Conservation (phyloP, 129 eudicot genomes). For the Artemisia argyi region DNA sequence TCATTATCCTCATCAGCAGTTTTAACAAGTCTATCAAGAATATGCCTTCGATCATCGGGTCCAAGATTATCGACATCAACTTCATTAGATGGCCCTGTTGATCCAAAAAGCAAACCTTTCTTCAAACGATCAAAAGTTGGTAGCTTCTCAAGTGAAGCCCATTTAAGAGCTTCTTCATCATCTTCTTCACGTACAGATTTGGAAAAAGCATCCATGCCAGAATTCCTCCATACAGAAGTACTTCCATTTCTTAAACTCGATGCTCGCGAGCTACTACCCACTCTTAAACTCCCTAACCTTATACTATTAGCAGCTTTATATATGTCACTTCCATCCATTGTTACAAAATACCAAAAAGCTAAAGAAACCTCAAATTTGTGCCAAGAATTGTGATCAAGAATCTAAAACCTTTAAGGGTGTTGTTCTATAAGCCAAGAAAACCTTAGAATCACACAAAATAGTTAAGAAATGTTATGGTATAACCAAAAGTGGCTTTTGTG, state of each 20-base stretch:
- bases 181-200: conserved; percentile 57
- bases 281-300: conserved; percentile 25
- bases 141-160: conserved; percentile 90
- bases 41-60: conserved; percentile 39
- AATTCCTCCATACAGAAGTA: conserved; percentile 48
- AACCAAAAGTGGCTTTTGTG: too few relatives aligned
- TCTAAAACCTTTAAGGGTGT: too few relatives aligned
- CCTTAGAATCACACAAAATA: too few relatives aligned
- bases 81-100: conserved; percentile 51
- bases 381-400: too few relatives aligned
- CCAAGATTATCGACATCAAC: conserved; percentile 62
- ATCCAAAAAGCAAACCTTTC: conserved; percentile 69
- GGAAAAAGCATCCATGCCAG: conserved; percentile 46
- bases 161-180: conserved; percentile 87
- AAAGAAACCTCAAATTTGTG: too few relatives aligned
- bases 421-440: too few relatives aligned
- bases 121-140: conserved; percentile 77
- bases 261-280: background rate
- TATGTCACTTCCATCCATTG: conserved; percentile 43
- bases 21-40: conserved; percentile 59
- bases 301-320: conserved; percentile 35
- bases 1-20: conserved; percentile 71
- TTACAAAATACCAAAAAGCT: background rate
- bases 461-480: too few relatives aligned
- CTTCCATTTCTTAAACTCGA: conserved; percentile 43